Evolutionary conservation across 1,284 basidiomycete genomes (phyloP), one percentile per base, ranked within the genome.

Genomic region (Schizopora paradoxa): DNA sequence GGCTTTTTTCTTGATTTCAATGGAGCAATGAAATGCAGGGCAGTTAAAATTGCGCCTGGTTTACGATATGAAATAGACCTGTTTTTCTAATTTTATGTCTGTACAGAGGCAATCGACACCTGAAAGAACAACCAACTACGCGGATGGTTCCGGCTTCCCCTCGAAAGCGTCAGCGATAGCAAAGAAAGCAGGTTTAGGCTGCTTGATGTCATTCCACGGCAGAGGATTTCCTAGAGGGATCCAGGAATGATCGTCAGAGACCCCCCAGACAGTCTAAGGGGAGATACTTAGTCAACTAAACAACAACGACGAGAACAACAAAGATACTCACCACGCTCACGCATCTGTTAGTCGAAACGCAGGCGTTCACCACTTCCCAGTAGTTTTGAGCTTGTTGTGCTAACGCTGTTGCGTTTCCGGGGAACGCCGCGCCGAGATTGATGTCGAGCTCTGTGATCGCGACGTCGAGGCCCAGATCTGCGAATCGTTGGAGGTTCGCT

Each of bases 291-390:
- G n/a, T 25, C 28, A 35, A 28, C 7, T 14, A 2, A 35, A 25
- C 4, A 34, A 14, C n/a, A 31, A 23, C 8, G 14, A 5, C 26
- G 42, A 11, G 26, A 22, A 18, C 11, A 21, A 16, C 10, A 23
- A 38, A 14, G 36, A 18, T 21, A 42, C 43, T 27, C 18, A 50
- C 48, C 41, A 54, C 27, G 25, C 52, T 47, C 25, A 59, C 53
- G 40, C 58, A 59, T 16, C 48, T 47, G 18, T 53, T 29, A 8
- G 51, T 48, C 31, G 51, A 41, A 7, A 56, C 44, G 49, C 58
- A 59, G 8, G 58, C 56, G 29, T 54, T 51, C n/a, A 54, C 53
- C n/a, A 56, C 54, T 7, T 55, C 54, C 45, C 49, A 43, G 47
- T 58, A 59, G 33, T 58, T 53, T 8, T 45, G 47, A 13, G 50